Evolutionary conservation across 768 basidiomycete species (phyloP).

Genomic region (Russula dissimulans): DNA sequence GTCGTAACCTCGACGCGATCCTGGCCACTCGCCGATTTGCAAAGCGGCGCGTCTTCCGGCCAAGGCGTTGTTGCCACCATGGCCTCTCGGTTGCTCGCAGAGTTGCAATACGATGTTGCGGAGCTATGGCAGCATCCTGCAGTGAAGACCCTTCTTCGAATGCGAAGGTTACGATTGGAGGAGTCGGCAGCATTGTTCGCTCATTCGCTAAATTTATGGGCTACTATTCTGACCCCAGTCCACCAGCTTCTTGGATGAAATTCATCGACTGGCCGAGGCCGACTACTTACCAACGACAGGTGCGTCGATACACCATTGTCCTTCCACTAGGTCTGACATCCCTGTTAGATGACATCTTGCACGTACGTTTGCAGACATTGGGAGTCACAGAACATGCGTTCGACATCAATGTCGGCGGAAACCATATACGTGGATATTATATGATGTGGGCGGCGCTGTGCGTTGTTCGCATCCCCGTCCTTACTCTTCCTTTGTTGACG

Average conservation of each 20-base stretch:
- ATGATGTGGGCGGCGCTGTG: constrained; percentile 79
- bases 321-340: neutral
- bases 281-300: constrained; percentile 69
- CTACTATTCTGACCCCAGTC: neutral
- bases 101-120: constrained; percentile 42
- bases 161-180: constrained; percentile 55
- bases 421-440: constrained; percentile 64
- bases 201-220: neutral
- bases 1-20: constrained; percentile 41
- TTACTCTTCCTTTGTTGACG: constrained; percentile 7
- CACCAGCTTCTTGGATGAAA: constrained; percentile 56
- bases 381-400: constrained; percentile 74
- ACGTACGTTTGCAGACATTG: constrained; percentile 71
- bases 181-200: constrained; percentile 71
- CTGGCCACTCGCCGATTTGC: constrained; percentile 31
- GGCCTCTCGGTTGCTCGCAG: constrained; percentile 46
- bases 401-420: constrained; percentile 53
- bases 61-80: constrained; percentile 38
- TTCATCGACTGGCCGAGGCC: constrained; percentile 54
- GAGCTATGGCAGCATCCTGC: constrained; percentile 64
- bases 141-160: constrained; percentile 46
- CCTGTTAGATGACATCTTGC: constrained; percentile 59
- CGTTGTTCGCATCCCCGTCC: constrained; percentile 24
- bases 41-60: constrained; percentile 24
- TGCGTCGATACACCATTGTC: constrained; percentile 22